These are phyloP conservation scores for Trametes elegans DNA, from an alignment of 768 basidiomycete genomes.

Conservation along the genomic window DNA sequence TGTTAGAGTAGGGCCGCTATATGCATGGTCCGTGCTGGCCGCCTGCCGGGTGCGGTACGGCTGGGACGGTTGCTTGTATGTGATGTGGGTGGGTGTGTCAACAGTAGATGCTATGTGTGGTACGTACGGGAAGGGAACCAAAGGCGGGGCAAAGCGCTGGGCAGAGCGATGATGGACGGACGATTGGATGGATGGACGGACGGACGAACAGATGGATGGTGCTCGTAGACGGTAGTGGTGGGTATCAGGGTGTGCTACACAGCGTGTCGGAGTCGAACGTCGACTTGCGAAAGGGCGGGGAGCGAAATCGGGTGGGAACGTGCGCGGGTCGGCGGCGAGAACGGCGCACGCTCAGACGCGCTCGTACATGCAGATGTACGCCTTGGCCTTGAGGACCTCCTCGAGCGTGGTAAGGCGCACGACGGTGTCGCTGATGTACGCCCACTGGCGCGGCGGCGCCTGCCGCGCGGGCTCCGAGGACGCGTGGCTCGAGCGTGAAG, in stretches of 20 bases:
- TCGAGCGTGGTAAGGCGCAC: conserved; percentile 81
- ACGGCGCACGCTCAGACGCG: conserved; percentile 41
- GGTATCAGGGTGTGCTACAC: too few relatives aligned
- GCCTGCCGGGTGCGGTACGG: background rate
- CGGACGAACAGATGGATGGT: too few relatives aligned
- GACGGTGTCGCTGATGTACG: conserved; percentile 86
- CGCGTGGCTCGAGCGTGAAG: conserved; percentile 4
- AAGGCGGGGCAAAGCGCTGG: too few relatives aligned
- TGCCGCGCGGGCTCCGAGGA: conserved; percentile 13
- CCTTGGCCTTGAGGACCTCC: conserved; percentile 88
- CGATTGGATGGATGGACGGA: too few relatives aligned
- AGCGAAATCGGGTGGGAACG: too few relatives aligned
- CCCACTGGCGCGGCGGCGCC: conserved; percentile 78
- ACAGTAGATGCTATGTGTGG: too few relatives aligned
- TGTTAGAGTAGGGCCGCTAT: conserved; percentile 10
- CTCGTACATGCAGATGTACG: conserved; percentile 94
- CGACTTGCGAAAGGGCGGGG: too few relatives aligned
- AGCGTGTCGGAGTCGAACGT: too few relatives aligned
- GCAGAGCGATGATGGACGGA: too few relatives aligned
- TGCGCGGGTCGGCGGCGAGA: background rate
- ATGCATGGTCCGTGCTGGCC: background rate
- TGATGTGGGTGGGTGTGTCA: too few relatives aligned
- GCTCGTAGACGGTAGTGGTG: too few relatives aligned
- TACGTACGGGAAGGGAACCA: too few relatives aligned
- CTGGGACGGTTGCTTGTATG: background rate